Percentiles rank a stretch among this genome's conserved stretches.
phyloP scores from a whole-genome alignment of 2,329 filamentous ascomycete genomes.

The Xylaria sp. region DNA sequence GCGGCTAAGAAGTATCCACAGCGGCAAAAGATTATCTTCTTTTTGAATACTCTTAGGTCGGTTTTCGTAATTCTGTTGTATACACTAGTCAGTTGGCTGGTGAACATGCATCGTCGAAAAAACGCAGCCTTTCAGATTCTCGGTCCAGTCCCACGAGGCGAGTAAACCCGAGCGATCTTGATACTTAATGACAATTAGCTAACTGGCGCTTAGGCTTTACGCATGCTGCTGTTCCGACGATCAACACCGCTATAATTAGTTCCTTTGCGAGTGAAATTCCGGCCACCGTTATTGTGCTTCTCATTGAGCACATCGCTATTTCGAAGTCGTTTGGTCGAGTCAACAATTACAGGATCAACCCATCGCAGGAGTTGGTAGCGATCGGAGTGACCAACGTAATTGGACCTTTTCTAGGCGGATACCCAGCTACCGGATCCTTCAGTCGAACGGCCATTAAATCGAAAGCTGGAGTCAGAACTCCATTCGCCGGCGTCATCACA shows the following conservation, averaged over 20 bases:
- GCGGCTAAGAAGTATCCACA: conserved; percentile 76
- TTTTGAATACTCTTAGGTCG: conserved; percentile 88
- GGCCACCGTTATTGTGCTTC: conserved; percentile 88
- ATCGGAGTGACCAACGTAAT: conserved; percentile 92
- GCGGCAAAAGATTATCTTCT: conserved; percentile 83
- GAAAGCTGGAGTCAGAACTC: conserved; percentile 93
- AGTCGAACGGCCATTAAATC: conserved; percentile 97
- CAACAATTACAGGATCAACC: conserved; percentile 96
- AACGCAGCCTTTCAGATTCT: conserved; percentile 80
- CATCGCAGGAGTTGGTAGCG: conserved; percentile 94
- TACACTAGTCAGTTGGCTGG: conserved; percentile 88
- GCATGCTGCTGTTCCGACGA: conserved; percentile 76
- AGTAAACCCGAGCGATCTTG: conserved; percentile 32
- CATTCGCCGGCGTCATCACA: conserved; percentile 89
- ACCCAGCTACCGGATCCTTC: conserved; percentile 94
- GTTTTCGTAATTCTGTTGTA: conserved; percentile 93
- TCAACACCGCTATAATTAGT: conserved; percentile 74
- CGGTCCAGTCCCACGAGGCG: conserved; percentile 79
- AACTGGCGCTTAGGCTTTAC: conserved; percentile 72
- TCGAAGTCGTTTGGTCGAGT: conserved; percentile 95
- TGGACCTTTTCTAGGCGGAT: conserved; percentile 90
- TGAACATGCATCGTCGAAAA: conserved; percentile 74
- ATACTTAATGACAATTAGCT: conserved; percentile 38
- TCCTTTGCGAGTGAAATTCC: conserved; percentile 80
- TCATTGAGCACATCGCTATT: conserved; percentile 97